A percentile compares a stretch with the other conserved stretches of the same genome.
Evolutionary conservation across 2,329 filamentous ascomycete species (phyloP).

Genomic region (Curvularia hawaiiensis): DNA sequence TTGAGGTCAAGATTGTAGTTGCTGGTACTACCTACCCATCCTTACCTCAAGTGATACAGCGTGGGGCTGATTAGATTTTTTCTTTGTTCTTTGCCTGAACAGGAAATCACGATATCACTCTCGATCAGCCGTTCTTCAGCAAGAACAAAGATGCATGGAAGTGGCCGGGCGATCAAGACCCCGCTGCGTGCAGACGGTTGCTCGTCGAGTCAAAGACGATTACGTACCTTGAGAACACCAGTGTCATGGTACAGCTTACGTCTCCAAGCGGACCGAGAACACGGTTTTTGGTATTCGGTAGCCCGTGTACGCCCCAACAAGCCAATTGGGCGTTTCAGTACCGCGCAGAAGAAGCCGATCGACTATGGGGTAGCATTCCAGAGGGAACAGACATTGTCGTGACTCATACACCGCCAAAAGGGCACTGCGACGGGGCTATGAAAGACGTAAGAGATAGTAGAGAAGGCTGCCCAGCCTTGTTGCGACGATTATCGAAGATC

Average conservation of each 20-base stretch:
- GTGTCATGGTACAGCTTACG: conserved; percentile 59
- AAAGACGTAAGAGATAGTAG: conserved; percentile 27
- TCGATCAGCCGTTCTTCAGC: conserved; percentile 67
- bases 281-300: conserved; percentile 71
- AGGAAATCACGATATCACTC: conserved; percentile 78
- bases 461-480: conserved; percentile 66
- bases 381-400: conserved; percentile 68
- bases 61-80: conserved; percentile 3
- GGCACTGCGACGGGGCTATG: conserved; percentile 59
- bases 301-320: conserved; percentile 64
- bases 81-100: neutral
- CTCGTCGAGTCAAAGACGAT: conserved; percentile 58
- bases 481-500: conserved; percentile 62
- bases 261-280: conserved; percentile 59
- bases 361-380: conserved; percentile 67
- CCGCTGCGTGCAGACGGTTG: conserved; percentile 60
- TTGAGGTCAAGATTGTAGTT: conserved; percentile 72
- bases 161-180: conserved; percentile 60
- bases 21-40: conserved; percentile 61
- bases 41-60: neutral
- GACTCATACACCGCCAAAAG: conserved; percentile 70
- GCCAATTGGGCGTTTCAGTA: conserved; percentile 73
- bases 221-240: conserved; percentile 67
- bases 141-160: conserved; percentile 61
- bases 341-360: conserved; percentile 46